phyloP scores from a whole-genome alignment of 768 basidiomycete species.

The Leccinum subgranulosum region DNA sequence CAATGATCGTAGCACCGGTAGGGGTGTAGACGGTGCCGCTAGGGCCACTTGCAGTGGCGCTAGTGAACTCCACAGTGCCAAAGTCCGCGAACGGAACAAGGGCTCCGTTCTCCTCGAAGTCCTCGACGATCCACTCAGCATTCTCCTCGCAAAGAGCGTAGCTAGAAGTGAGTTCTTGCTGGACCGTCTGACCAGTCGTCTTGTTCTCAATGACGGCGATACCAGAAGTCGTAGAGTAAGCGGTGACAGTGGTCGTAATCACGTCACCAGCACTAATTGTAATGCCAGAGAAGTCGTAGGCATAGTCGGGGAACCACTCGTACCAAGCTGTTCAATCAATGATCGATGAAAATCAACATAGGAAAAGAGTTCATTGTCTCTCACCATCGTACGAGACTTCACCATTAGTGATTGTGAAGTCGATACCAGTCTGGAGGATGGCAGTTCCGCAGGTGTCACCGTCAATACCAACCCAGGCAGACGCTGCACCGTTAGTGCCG shows the following conservation, averaged over 20 bases:
- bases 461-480: slow-evolving; percentile 20
- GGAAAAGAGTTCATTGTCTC: background rate
- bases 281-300: slow-evolving; percentile 6
- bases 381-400: slow-evolving; percentile 6
- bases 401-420: background rate
- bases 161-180: slow-evolving; percentile 4
- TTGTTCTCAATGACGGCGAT: slow-evolving; percentile 17
- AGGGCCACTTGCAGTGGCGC: slow-evolving; percentile 8
- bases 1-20: slow-evolving; percentile 9
- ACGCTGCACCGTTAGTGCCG: background rate
- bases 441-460: slow-evolving; percentile 4
- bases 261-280: slow-evolving; percentile 13
- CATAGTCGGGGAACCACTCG: slow-evolving; percentile 23
- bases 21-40: slow-evolving; percentile 9
- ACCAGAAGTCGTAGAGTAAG: slow-evolving; percentile 21
- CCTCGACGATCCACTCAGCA: slow-evolving; percentile 27
- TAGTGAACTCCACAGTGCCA: slow-evolving; percentile 16
- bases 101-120: slow-evolving; percentile 10
- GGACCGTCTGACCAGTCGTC: slow-evolving; percentile 14
- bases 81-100: slow-evolving; percentile 15
- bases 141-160: slow-evolving; percentile 15
- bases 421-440: slow-evolving; percentile 16
- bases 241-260: slow-evolving; percentile 15
- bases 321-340: slow-evolving; percentile 18
- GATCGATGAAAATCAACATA: background rate